Evolutionary conservation across 2,329 filamentous ascomycete species (phyloP).

Genomic region (Ilyonectria mors-panacis): DNA sequence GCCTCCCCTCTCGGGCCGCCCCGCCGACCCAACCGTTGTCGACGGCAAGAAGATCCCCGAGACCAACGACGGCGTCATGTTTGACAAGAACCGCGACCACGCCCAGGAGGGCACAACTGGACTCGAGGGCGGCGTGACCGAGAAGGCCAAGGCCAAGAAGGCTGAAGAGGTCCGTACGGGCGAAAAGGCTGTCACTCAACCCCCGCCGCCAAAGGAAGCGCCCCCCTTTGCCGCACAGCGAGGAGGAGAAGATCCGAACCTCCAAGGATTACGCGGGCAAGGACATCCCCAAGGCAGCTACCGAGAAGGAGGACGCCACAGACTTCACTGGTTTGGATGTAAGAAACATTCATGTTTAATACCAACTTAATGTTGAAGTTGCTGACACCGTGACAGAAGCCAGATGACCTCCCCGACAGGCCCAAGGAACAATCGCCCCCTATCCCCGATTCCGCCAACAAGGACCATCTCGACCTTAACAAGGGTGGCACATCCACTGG

Average conservation of each 20-base stretch:
- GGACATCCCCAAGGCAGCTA: conserved; percentile 41
- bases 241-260: conserved; percentile 76
- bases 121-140: conserved; percentile 89
- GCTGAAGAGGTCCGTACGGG: conserved; percentile 76
- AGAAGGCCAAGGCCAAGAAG: conserved; percentile 85
- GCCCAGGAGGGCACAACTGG: conserved; percentile 91
- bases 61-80: conserved; percentile 89
- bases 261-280: conserved; percentile 59
- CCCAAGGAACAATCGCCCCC: conserved; percentile 82
- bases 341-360: conserved; percentile 23
- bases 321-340: conserved; percentile 57
- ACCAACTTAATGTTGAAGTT: not conserved
- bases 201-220: conserved; percentile 87
- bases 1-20: conserved; percentile 65
- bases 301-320: conserved; percentile 58
- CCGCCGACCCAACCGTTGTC: conserved; percentile 66
- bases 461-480: conserved; percentile 71
- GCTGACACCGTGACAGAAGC: conserved; percentile 72
- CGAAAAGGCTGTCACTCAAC: conserved; percentile 79
- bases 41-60: conserved; percentile 75
- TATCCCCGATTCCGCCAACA: conserved; percentile 75
- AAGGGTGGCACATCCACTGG: conserved; percentile 33
- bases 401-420: conserved; percentile 83
- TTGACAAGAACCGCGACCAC: conserved; percentile 81
- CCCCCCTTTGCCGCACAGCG: conserved; percentile 84